A percentile compares a stretch with the other conserved stretches of the same genome.
Evolutionary conservation across 768 basidiomycete species (phyloP).

Genomic region (Boletus rubroflammeus): DNA sequence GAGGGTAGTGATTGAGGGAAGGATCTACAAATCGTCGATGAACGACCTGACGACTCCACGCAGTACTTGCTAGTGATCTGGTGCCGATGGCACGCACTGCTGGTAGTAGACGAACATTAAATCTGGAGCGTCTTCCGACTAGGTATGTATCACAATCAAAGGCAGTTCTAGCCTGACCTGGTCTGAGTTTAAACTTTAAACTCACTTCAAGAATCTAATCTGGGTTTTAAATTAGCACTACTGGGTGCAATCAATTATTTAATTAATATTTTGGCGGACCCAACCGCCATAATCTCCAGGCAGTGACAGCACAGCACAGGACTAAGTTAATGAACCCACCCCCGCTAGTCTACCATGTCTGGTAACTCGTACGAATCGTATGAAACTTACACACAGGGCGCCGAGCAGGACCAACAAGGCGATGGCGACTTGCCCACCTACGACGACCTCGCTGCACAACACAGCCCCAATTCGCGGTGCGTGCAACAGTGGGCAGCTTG

Average conservation of each 20-base stretch:
- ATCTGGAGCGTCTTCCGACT: background rate
- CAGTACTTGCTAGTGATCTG: no score
- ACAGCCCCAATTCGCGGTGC: constrained; percentile 81
- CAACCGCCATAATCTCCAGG: no score
- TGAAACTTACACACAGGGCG: constrained; percentile 26
- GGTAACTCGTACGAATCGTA: constrained; percentile 21
- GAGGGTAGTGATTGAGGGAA: background rate
- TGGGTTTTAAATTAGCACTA: no score
- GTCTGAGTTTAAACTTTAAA: no score
- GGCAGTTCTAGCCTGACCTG: no score
- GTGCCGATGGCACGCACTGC: no score
- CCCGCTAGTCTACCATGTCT: constrained; percentile 13
- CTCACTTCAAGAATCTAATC: no score
- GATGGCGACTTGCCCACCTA: constrained; percentile 71
- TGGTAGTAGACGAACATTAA: background rate
- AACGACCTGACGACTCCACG: background rate
- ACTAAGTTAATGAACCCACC: background rate
- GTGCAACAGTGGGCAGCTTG: constrained; percentile 15
- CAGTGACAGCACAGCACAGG: no score
- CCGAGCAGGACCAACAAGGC: constrained; percentile 41
- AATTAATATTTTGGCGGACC: no score
- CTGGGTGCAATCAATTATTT: no score
- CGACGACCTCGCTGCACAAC: constrained; percentile 70
- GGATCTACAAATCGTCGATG: background rate
- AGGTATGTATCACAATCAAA: no score